Conservation (phyloP, 2,329 filamentous ascomycete species). For the Ophiosphaerella herpotricha region DNA sequence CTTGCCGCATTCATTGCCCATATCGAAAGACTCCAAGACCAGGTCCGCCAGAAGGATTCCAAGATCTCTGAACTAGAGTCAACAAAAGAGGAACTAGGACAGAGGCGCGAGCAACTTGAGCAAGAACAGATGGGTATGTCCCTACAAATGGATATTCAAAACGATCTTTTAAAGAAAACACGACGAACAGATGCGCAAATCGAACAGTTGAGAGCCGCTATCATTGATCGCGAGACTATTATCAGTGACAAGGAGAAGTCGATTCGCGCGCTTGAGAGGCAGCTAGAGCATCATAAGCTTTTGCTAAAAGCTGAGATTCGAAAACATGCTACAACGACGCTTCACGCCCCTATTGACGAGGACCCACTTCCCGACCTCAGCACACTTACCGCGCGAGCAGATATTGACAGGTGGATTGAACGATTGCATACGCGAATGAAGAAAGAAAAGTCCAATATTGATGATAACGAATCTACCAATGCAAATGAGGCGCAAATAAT, state of each 20-base stretch:
- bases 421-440: constrained; percentile 39
- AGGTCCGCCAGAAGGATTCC: constrained; percentile 37
- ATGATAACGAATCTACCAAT: background rate
- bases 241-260: constrained; percentile 40
- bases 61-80: constrained; percentile 28
- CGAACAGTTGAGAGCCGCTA: constrained; percentile 32
- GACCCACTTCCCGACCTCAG: constrained; percentile 36
- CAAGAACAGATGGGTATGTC: constrained; percentile 28
- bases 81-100: constrained; percentile 22
- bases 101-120: constrained; percentile 24
- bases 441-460: constrained; percentile 23
- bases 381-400: constrained; percentile 34
- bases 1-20: constrained; percentile 30
- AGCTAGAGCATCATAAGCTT: constrained; percentile 47
- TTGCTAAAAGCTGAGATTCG: constrained; percentile 49
- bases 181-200: constrained; percentile 34
- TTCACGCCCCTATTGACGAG: constrained; percentile 23
- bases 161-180: constrained; percentile 31
- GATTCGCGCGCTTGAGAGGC: constrained; percentile 34
- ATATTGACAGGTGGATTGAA: constrained; percentile 43
- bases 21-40: constrained; percentile 40
- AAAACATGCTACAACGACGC: constrained; percentile 38
- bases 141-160: constrained; percentile 35
- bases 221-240: constrained; percentile 37
- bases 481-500: constrained; percentile 23